A percentile compares a stretch with the other conserved stretches of the same genome.
phyloP scores from a whole-genome alignment of 345 rosid genomes.

The Laguncularia racemosa region DNA sequence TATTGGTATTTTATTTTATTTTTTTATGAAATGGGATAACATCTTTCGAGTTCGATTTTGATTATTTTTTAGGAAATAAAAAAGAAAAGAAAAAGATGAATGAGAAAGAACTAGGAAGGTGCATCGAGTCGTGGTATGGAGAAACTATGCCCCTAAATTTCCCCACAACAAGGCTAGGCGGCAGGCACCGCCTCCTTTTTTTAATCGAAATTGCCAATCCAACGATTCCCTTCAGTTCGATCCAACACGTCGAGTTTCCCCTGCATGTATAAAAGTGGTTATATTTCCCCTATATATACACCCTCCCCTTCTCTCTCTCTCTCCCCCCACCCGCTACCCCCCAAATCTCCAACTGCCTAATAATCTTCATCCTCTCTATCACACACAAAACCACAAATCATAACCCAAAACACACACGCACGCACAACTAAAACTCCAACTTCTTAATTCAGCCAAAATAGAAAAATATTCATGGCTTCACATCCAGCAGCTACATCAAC shows the following conservation, averaged over 20 bases:
- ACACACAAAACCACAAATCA: not conserved
- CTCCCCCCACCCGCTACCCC: not conserved
- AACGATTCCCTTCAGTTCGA: not conserved
- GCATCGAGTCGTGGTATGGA: too few relatives aligned
- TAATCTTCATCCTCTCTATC: not conserved
- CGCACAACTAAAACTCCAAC: constrained; percentile 11
- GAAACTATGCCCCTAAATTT: too few relatives aligned
- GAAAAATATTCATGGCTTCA: not conserved
- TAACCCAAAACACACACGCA: not conserved
- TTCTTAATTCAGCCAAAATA: constrained; percentile 24
- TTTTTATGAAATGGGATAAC: too few relatives aligned
- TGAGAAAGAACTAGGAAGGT: constrained; percentile 26
- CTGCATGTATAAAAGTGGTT: too few relatives aligned
- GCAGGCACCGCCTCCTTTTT: too few relatives aligned
- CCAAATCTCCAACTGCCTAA: not conserved
- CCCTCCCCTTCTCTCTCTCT: not conserved
- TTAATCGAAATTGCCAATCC: not conserved
- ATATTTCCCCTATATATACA: constrained; percentile 12
- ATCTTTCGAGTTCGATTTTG: not conserved
- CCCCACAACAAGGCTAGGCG: too few relatives aligned
- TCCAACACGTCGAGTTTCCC: too few relatives aligned
- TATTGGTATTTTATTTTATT: too few relatives aligned
- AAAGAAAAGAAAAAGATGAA: constrained; percentile 17
- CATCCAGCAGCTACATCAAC: too few relatives aligned
- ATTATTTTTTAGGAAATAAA: not conserved